Base-by-base conservation (phyloP, 2,329 filamentous ascomycete species). In the Fusarium sp. region DNA sequence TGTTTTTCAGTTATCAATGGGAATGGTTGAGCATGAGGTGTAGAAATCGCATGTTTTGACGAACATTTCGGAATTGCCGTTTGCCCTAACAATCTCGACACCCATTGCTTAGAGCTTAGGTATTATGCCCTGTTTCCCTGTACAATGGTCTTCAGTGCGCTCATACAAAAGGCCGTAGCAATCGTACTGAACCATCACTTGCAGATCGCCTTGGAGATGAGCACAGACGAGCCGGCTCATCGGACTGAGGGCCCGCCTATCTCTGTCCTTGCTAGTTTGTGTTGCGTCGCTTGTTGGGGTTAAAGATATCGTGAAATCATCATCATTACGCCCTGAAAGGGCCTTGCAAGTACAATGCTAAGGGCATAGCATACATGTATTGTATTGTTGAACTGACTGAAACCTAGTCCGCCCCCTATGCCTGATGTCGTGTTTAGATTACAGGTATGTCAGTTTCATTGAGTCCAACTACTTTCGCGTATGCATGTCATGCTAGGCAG, bases 181-280 rank as follows among this genome's bases (percentile, higher is more conserved):
- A 35, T 45, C 54, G n/a, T 52, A 41, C 15, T 31, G 25, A 52
- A 25, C 41, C 37, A 60, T 41, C 18, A 33, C 35, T n/a, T 67
- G 44, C 49, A 63, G 42, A 60, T 57, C 51, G 45, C 57, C 60
- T 57, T 44, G 51, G 59, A 61, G 69, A 61, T 35, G 54, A 48
- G 65, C 70, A 70, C 58, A 64, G 64, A 63, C 66, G 51, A 31
- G 45, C 70, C 61, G 69, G 66, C 39, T 31, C 54, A 48, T 54
- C 61, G 70, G 70, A 51, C 29, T 60, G 35, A 58, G 51, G 46
- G 46, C 59, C 70, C 48, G 66, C 45, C 41, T 51, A 57, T 69
- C 39, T 63, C 27, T 63, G 54, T 41, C 56, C 63, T 45, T 63
- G 64, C 58, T 54, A 69, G 69, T 42, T 39, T 44, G 51, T 39